Base-by-base conservation (phyloP, 2,329 filamentous ascomycete species). In the Exophiala bonariae region DNA sequence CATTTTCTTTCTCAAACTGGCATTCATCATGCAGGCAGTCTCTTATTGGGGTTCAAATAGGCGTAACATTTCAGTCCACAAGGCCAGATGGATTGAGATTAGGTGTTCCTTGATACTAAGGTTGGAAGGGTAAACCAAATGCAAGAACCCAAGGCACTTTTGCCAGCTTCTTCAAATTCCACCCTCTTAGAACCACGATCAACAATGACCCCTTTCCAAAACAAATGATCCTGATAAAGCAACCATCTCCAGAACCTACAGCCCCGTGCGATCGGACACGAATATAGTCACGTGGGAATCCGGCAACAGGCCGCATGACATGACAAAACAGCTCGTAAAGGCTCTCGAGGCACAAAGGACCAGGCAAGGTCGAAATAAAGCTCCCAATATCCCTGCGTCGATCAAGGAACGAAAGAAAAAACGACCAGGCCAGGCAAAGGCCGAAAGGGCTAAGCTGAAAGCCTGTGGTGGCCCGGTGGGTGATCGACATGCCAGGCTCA, bases 331-430 rank as follows among this genome's bases (percentile, higher is more conserved):
- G 23, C 6, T 6, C 23, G 23, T 26, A 6, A 26, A 26, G 6
- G 23, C 23, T 26, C 11, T 6, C 6, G 23, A 5, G 32, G 32
- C 6, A 5, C 6, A 34, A 34, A 18, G 13, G 17, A 34, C 13
- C 14, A n/a, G 7, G 17, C n/a, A 18, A 34, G 32, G 32, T 34
- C 32, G 32, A 34, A 34, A 34, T 34, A 34, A 34, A 34, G 32
- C 32, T 34, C n/a, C 13, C 14, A 7, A 34, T 7, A 18, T n/a
- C 32, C 32, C 32, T 34, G 32, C 32, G 32, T 14, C 32, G 32
- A 34, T 34, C 32, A n/a, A n/a, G n/a, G n/a, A n/a, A n/a, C n/a
- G n/a, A n/a, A n/a, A n/a, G n/a, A n/a, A n/a, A n/a, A n/a, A n/a
- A n/a, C n/a, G n/a, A n/a, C n/a, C n/a, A n/a, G n/a, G n/a, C n/a